phyloP scores from a whole-genome alignment of 352 stramenopile species.

The Globisporangium middletonii region DNA sequence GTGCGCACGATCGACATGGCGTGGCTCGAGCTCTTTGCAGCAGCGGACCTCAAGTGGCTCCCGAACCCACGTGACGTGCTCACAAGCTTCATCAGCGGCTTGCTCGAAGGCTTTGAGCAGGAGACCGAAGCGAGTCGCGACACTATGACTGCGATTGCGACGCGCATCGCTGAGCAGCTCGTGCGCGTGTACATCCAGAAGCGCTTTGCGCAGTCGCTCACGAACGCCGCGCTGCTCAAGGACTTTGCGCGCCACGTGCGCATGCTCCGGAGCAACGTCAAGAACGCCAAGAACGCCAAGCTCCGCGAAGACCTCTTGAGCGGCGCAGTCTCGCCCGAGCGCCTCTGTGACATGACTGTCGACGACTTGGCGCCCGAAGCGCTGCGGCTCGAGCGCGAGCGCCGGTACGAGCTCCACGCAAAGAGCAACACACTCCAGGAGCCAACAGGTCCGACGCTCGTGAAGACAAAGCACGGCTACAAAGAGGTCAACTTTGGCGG shows the following conservation, averaged over 20 bases:
- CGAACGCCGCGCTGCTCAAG: constrained; percentile 29
- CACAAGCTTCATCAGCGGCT: constrained; percentile 29
- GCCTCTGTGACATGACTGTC: constrained; percentile 39
- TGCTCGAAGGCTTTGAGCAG: constrained; percentile 33
- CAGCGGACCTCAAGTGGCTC: constrained; percentile 38
- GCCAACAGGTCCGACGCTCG: constrained; percentile 20
- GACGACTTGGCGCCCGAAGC: constrained; percentile 43
- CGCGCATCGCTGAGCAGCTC: constrained; percentile 24
- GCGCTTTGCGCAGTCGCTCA: constrained; percentile 14
- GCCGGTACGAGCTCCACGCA: constrained; percentile 32
- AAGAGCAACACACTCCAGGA: constrained; percentile 36
- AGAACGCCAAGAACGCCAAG: constrained; percentile 30
- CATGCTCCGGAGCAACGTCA: constrained; percentile 47
- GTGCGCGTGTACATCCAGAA: constrained; percentile 30
- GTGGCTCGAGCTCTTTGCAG: constrained; percentile 25
- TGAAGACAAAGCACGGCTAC: constrained; percentile 53
- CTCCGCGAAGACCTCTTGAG: constrained; percentile 33
- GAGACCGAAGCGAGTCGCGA: constrained; percentile 15
- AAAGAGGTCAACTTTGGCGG: constrained; percentile 35
- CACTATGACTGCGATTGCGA: constrained; percentile 14
- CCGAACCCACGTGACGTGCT: constrained; percentile 16
- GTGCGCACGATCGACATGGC: constrained; percentile 21
- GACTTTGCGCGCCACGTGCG: constrained; percentile 41
- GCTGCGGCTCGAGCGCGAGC: constrained; percentile 37
- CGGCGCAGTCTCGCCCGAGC: constrained; percentile 13